These are phyloP conservation scores for Lolium multiflorum DNA, from an alignment of 176 grass and related monocot species.

Conservation along the genomic window DNA sequence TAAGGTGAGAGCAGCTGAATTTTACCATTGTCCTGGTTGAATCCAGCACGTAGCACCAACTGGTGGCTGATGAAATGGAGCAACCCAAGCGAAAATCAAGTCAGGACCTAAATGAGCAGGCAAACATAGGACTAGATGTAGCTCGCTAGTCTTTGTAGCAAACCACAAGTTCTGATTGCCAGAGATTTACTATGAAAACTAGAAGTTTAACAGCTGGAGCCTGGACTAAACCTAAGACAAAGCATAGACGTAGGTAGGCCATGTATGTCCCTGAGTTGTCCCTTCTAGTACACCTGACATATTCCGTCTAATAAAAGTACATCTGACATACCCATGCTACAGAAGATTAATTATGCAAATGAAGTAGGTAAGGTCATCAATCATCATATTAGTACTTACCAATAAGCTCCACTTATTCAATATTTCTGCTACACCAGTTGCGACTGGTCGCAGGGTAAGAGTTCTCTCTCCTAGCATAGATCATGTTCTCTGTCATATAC, in stretches of 20 bases:
- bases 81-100: background rate
- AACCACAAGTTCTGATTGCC: background rate
- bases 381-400: conserved; percentile 10
- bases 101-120: background rate
- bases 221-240: background rate
- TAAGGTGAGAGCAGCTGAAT: background rate
- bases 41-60: background rate
- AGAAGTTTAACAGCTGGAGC: background rate
- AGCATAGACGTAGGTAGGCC: conserved; percentile 18
- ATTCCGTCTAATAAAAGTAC: background rate
- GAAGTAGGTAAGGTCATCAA: background rate
- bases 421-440: background rate
- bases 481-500: background rate
- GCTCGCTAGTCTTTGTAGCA: background rate
- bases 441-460: background rate
- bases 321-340: background rate
- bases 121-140: background rate
- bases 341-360: background rate
- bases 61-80: background rate
- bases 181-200: background rate
- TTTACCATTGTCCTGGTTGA: background rate
- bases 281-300: background rate
- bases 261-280: background rate
- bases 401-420: background rate
- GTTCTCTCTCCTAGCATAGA: background rate